Evolutionary conservation across 225 moss, liverwort and hornwort genomes (phyloP), one percentile per base, ranked within the genome.

Genomic region (Thuidium tamariscinum): DNA sequence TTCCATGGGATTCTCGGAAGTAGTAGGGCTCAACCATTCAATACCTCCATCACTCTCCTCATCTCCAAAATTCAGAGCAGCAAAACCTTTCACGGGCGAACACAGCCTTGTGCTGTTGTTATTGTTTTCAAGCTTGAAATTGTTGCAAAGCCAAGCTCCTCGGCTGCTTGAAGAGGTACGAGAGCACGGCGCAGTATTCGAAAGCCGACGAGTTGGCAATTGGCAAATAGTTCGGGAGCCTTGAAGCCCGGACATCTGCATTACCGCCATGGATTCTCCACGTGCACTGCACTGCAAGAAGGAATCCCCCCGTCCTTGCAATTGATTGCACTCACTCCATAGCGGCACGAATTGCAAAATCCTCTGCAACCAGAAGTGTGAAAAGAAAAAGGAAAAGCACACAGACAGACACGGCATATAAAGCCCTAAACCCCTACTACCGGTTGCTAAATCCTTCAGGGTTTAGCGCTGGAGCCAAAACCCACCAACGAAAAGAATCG

Each of bases 11-110:
- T 95, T 96, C 32, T 69, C 80, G 19, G 66, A 55, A 92, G 91
- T 90, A 29, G 60, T 80, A 71, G 97, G 92, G 41, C 98, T 97
- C 86, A 95, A 83, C 89, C 96, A 97, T 85, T 96, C 95, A 91
- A 94, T 86, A 32, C 71, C 60, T 37, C 92, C 71, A 66, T 80
- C 83, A 32, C 34, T 68, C 41, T 70, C 86, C 6, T 46, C 88
- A 26, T 84, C 89, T 26, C 27, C 85, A 19, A 60, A 82, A 52
- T 83, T 74, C 61, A 59, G 56, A 36, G 83, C 30, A 7, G 49
- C 67, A 36, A 81, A 41, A 7, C 17, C 82, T 48, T 26, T 51
- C 56, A 68, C 81, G 14, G 76, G 60, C 8, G 85, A 74, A 61
- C 76, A 83, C 46, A 77, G 36, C 66, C 82, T 87, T 22, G 39